Evolutionary conservation across 2,329 filamentous ascomycete species (phyloP), one percentile per base, ranked within the genome.

Genomic region (Pseudogymnoascus sp.): DNA sequence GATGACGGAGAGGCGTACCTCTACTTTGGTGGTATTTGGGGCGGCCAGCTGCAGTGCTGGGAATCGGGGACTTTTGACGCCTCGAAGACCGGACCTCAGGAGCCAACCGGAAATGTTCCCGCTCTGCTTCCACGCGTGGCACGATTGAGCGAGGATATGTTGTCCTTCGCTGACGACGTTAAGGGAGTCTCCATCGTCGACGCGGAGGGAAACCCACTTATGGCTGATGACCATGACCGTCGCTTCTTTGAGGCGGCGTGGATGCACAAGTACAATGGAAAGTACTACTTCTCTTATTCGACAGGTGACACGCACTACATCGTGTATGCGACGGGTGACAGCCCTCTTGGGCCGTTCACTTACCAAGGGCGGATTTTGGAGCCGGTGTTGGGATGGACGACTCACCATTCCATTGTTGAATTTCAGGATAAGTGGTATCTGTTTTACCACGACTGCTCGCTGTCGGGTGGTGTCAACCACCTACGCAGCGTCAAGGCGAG

Each of bases 231-330:
- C 71, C 88, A 91, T 69, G 85, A 86, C 62, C 73, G 85, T 13
- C 79, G 88, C 6, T 92, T 92, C 78, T 91, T 92, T 70, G 88
- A 92, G 74, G 88, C 87, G 0, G 83, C 88, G 2, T 91, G 88
- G 88, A 77, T 90, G 78, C 88, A 91, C 74, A 89, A 88, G 77
- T 81, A 82, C 68, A 74, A 79, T 0, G 85, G 79, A 1, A 79
- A 76, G 62, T 90, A 90, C 73, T 90, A 90, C 75, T 88, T 90
- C 70, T 85, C 82, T 60, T 90, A 90, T 74, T 89, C 85, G 63
- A 91, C 87, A 1, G 88, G 88, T 18, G 88, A 91, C 72, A 85
- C 88, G 30, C 88, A 91, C 71, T 89, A 79, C 71, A 75, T 92
- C 30, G 85, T 78, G 64, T 91, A 89, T 69, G 88, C 85, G 1